Conservation (phyloP, 2,329 filamentous ascomycete genomes). For the Arthrobotrys iridis region DNA sequence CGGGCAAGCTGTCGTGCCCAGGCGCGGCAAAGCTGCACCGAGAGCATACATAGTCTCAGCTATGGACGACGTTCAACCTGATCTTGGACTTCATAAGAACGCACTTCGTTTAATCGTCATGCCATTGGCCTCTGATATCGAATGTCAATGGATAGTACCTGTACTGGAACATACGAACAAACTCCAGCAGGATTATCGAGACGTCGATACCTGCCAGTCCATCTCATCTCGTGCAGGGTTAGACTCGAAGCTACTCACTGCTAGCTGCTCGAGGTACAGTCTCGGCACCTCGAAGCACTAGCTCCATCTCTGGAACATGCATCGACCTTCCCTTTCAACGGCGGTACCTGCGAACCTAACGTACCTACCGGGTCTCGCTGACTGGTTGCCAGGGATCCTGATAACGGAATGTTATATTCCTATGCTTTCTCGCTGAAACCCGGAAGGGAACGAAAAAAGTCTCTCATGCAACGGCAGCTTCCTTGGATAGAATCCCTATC, state of each 20-base stretch:
- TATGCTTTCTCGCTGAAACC: not conserved
- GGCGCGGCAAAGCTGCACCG: too few relatives aligned
- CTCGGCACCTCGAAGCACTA: conserved; percentile 11
- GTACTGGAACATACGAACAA: not conserved
- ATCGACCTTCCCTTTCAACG: conserved; percentile 32
- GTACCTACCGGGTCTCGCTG: conserved; percentile 8
- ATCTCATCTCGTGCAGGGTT: conserved; percentile 16
- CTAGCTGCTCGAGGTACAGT: too few relatives aligned
- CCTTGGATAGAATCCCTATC: conserved; percentile 28
- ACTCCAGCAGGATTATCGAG: not conserved
- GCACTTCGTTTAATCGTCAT: too few relatives aligned
- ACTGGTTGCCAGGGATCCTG: conserved; percentile 2
- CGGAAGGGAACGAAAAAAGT: conserved; percentile 9
- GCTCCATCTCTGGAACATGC: conserved; percentile 12
- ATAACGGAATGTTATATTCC: conserved; percentile 27
- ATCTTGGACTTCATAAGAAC: not conserved
- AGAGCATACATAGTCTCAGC: too few relatives aligned
- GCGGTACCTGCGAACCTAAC: conserved; percentile 21
- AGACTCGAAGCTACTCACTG: not conserved
- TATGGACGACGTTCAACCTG: too few relatives aligned
- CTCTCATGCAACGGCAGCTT: conserved; percentile 14
- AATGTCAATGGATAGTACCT: not conserved
- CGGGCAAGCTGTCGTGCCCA: too few relatives aligned
- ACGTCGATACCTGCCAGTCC: not conserved
- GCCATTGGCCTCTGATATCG: too few relatives aligned